Conservation (phyloP, 2,329 filamentous ascomycete genomes). For the Penicillium sp. region DNA sequence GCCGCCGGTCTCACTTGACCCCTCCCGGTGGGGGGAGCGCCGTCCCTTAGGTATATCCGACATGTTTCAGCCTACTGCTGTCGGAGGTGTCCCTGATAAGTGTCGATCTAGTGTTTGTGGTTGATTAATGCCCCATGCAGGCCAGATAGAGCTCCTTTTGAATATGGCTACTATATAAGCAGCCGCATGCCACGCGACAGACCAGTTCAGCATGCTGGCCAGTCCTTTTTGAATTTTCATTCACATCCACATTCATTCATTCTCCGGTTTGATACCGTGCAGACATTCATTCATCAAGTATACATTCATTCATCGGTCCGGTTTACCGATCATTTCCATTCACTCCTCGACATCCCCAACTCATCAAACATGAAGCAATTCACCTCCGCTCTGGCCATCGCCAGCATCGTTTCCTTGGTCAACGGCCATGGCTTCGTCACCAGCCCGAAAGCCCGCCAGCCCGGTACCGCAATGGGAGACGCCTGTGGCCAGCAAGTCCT, state of each 20-base stretch:
- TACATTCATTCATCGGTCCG: constrained; percentile 17
- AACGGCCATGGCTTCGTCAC: constrained; percentile 55
- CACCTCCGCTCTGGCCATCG: constrained; percentile 42
- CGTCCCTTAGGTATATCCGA: constrained; percentile 9
- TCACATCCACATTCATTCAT: constrained; percentile 17
- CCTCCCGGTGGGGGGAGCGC: constrained; percentile 9
- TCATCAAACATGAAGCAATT: constrained; percentile 36
- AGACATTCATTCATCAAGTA: constrained; percentile 14
- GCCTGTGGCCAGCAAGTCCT: constrained; percentile 56
- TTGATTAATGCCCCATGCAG: neutral
- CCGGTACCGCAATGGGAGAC: constrained; percentile 51
- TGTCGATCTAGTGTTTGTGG: constrained; percentile 12
- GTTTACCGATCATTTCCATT: constrained; percentile 20
- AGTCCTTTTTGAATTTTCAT: constrained; percentile 17
- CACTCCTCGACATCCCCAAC: constrained; percentile 32
- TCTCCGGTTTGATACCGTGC: constrained; percentile 22
- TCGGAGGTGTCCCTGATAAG: neutral
- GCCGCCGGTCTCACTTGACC: constrained; percentile 10
- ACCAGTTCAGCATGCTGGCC: constrained; percentile 13
- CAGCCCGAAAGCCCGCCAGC: constrained; percentile 48
- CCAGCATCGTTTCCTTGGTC: constrained; percentile 47
- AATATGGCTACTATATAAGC: constrained; percentile 11
- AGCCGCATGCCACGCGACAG: neutral
- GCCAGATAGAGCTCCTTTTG: neutral
- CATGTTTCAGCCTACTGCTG: constrained; percentile 17